Conservation (phyloP, 164 flowering plant genomes). For the Houttuynia cordata region DNA sequence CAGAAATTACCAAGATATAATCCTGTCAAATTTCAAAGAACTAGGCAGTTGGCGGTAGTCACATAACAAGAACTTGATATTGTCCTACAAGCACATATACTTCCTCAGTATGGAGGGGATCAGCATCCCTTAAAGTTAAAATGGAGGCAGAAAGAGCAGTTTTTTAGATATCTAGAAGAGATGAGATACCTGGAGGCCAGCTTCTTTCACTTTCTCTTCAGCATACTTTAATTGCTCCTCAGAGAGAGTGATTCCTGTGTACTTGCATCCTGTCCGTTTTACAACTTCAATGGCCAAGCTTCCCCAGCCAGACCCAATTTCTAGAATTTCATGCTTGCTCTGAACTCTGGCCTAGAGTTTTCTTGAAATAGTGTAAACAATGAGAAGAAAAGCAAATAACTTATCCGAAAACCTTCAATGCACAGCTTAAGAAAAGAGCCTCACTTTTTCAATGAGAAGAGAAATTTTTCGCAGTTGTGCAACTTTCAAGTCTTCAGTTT, state of each 20-base stretch:
- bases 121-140: background rate
- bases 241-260: constrained; percentile 90
- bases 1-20: constrained; percentile 59
- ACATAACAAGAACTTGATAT: constrained; percentile 54
- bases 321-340: constrained; percentile 62
- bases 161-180: background rate
- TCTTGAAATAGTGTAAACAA: background rate
- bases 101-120: background rate
- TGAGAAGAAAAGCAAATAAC: background rate
- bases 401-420: background rate
- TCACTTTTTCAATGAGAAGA: constrained; percentile 71
- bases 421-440: background rate
- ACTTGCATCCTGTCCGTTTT: constrained; percentile 72
- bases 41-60: constrained; percentile 72
- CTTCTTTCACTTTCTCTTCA: constrained; percentile 60
- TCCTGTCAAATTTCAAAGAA: constrained; percentile 50
- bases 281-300: constrained; percentile 86
- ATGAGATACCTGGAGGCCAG: constrained; percentile 60
- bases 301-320: constrained; percentile 97
- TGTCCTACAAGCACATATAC: constrained; percentile 33
- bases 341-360: constrained; percentile 47
- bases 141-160: background rate
- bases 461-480: constrained; percentile 79
- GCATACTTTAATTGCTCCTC: constrained; percentile 73
- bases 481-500: constrained; percentile 59